Base-by-base conservation (phyloP, 345 rosid genomes). In the Eucalyptus melliodora region DNA sequence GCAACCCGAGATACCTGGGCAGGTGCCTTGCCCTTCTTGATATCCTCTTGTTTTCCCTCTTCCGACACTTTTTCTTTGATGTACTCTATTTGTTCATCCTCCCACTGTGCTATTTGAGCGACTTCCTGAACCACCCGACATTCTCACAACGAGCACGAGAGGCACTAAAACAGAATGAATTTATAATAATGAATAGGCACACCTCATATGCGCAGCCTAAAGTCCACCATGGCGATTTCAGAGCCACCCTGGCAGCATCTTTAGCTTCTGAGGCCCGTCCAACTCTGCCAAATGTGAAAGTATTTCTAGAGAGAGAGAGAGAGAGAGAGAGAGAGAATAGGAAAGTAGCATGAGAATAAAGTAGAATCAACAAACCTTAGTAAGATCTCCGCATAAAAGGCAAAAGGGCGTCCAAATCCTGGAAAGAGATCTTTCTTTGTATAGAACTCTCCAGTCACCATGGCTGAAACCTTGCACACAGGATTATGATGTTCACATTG, bases 171-270 rank as follows among this genome's bases (percentile, higher is more conserved):
- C 77, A 60, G 40, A 45, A 86, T 86, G 87, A 51, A 47, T 72
- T 30, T 31, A 67, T 50, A 59, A 87, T 23, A 31, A 49, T 37
- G n/a, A 12, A 31, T 45, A 87, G 37, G 6, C 92, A 53, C 95
- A 90, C 98, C 95, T 95, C 91, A 62, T 96, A 96, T 53, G 95
- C 82, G 90, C 97, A 96, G 87, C 99, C 98, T 91, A 96, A 91
- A 16, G 97, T 97, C 99, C 98, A 97, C 98, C 98, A 97, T 62
- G 99, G 99, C 80, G 97, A 96, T 93, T 94, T 96, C 87, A 97
- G 89, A 89, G 97, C 96, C 69, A 94, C 96, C 94, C 99, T 95
- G 44, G 99, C 98, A 10, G 99, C 94, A 67, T 96, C 98, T 93
- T 97, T 96, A 87, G 98, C 98, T 91, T 97, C 99, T 19, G 96